Base-by-base conservation (phyloP, 1,284 basidiomycete genomes). In the Naganishia albida region DNA sequence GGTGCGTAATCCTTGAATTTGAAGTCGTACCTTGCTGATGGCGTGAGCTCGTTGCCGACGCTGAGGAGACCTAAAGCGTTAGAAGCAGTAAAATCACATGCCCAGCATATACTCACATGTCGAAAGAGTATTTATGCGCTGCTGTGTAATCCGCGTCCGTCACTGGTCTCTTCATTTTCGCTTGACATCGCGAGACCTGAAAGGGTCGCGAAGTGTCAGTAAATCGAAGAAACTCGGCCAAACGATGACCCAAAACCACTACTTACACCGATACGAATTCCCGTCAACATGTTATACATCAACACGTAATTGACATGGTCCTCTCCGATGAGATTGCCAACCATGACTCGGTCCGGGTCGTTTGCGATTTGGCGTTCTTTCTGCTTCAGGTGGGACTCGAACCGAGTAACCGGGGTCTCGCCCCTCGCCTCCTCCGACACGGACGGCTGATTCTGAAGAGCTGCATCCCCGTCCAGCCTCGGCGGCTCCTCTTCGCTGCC, bases 271-370 rank as follows among this genome's bases (percentile, higher is more conserved):
- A 94, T 94, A 39, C 95, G 87, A 70, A 99, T 98, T 6, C 95
- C 95, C 3, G 95, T 99, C 72, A 99, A 84, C 95, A 99, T 99
- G 82, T 99, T 98, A 82, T 98, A 99, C 95, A 98, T 98, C 74
- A 99, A 82, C 67, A 98, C 91, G 73, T 98, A 99, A 81, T 99
- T 99, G 78, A 89, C 93, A 79, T 99, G 95, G 71, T 88, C 95
- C 77, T 98, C 94, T 43, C 91, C 91, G 69, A 99, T 97, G 71
- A 98, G 79, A 77, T 98, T 98, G 10, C 95, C 95, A 0, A 98
- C 91, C 13, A 96, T 80, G 13, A 89, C 89, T 62, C 82, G 81
- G 53, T 85, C 81, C 34, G 73, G 74, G 25, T 72, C 67, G 23
- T 70, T 67, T 7, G 72, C 51, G n/a, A 50, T 26, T 46, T 42